A percentile compares a stretch with the other conserved stretches of the same genome.
Evolutionary conservation across 331 rosid genomes (phyloP).

Genomic region (Phaseolus coccineus): DNA sequence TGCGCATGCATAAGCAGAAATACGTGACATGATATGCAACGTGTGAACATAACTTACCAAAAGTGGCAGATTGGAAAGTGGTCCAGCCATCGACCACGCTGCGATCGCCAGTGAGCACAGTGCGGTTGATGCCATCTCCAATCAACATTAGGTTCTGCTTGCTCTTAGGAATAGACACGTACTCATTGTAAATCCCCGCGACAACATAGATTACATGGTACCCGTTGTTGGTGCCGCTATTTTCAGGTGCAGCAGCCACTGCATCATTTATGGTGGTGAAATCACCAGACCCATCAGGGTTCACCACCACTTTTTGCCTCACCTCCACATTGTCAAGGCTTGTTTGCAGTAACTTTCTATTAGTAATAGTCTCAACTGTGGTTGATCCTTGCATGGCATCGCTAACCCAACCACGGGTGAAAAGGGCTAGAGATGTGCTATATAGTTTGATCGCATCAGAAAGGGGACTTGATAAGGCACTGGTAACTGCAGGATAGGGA

Average conservation of each 20-base stretch:
- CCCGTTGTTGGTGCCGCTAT: conserved; percentile 44
- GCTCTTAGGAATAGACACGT: conserved; percentile 41
- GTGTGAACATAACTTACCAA: conserved; percentile 22
- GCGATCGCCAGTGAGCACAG: conserved; percentile 49
- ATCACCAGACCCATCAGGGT: conserved; percentile 54
- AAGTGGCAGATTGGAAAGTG: conserved; percentile 50
- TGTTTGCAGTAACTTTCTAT: conserved; percentile 34
- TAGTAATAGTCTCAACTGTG: background rate
- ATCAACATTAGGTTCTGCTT: conserved; percentile 47
- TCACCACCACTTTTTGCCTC: conserved; percentile 48
- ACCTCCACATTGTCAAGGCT: conserved; percentile 30
- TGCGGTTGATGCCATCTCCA: conserved; percentile 53
- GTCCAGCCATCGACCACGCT: conserved; percentile 54
- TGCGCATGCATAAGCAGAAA: background rate
- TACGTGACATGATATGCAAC: background rate
- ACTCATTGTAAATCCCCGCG: conserved; percentile 49
- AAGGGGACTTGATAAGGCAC: conserved; percentile 35
- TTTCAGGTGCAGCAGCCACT: conserved; percentile 52
- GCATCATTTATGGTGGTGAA: conserved; percentile 54
- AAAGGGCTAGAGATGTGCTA: conserved; percentile 45
- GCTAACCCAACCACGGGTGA: conserved; percentile 36
- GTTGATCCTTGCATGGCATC: background rate
- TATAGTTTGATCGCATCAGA: conserved; percentile 49
- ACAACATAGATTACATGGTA: conserved; percentile 51
- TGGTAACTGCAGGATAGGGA: conserved; percentile 40